Conservation (phyloP, 495 filamentous ascomycete species). For the Darksidea phi region DNA sequence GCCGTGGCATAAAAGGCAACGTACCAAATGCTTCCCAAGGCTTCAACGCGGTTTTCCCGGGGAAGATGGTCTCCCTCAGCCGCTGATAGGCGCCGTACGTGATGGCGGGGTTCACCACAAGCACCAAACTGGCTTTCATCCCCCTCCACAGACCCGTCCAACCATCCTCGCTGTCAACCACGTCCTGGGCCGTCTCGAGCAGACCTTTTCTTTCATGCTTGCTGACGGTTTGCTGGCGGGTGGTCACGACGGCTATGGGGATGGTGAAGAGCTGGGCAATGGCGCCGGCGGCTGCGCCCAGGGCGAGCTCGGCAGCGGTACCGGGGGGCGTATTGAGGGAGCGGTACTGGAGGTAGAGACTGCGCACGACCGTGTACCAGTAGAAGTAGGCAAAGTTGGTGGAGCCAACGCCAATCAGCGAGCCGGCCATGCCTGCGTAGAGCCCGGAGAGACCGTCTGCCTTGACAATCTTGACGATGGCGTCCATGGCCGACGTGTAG, state of each 20-base stretch:
- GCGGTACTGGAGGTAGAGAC: constrained; percentile 71
- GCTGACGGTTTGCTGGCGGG: constrained; percentile 87
- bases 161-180: constrained; percentile 87
- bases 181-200: constrained; percentile 83
- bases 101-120: constrained; percentile 96
- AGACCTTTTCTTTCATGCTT: constrained; percentile 83
- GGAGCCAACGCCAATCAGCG: constrained; percentile 86
- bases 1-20: constrained; percentile 42
- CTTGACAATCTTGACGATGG: constrained; percentile 78
- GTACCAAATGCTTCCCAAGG: constrained; percentile 89
- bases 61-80: constrained; percentile 74
- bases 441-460: constrained; percentile 80
- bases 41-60: constrained; percentile 70
- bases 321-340: constrained; percentile 63
- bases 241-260: constrained; percentile 91
- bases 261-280: constrained; percentile 95
- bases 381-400: constrained; percentile 99
- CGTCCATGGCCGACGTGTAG: constrained; percentile 84
- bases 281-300: constrained; percentile 87
- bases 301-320: constrained; percentile 80
- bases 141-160: constrained; percentile 89
- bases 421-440: constrained; percentile 83
- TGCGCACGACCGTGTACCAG: constrained; percentile 91
- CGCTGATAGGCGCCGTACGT: constrained; percentile 98
- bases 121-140: constrained; percentile 90